phyloP scores from a whole-genome alignment of 495 filamentous ascomycete genomes.

The Penicillium psychrofluorescens region DNA sequence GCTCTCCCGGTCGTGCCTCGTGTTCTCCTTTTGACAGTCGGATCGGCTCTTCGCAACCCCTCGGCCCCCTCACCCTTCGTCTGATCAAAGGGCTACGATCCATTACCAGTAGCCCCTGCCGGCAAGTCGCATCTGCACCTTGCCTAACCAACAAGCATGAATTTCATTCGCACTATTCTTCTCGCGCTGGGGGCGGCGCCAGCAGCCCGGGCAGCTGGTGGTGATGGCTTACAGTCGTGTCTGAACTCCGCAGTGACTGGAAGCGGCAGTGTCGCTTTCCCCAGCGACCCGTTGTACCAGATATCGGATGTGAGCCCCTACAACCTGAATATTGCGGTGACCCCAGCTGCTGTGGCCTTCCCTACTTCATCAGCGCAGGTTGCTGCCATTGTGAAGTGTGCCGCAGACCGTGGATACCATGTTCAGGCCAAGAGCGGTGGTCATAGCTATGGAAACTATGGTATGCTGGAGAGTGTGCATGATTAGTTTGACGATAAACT shows the following conservation, averaged over 20 bases:
- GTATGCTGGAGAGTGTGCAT: slow-evolving; percentile 1
- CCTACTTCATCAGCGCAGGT: slow-evolving; percentile 51
- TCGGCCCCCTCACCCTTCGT: too few relatives aligned
- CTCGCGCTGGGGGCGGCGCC: slow-evolving; percentile 1
- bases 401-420: slow-evolving; percentile 42
- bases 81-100: too few relatives aligned
- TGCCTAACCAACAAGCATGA: background rate
- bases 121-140: too few relatives aligned
- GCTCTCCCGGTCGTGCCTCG: too few relatives aligned
- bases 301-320: slow-evolving; percentile 24
- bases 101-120: too few relatives aligned
- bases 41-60: too few relatives aligned
- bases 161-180: background rate
- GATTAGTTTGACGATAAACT: slow-evolving; percentile 8
- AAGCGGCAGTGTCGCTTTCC: slow-evolving; percentile 7
- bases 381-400: slow-evolving; percentile 50
- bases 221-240: slow-evolving; percentile 5
- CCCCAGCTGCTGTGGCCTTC: slow-evolving; percentile 53
- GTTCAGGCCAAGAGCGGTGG: slow-evolving; percentile 65
- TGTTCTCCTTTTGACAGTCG: too few relatives aligned
- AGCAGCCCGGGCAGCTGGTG: background rate
- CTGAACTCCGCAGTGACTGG: slow-evolving; percentile 6
- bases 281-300: slow-evolving; percentile 10
- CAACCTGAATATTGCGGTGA: slow-evolving; percentile 54
- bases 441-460: slow-evolving; percentile 58